phyloP scores from a whole-genome alignment of 2,329 filamentous ascomycete genomes.

The Aspergillus sojae region DNA sequence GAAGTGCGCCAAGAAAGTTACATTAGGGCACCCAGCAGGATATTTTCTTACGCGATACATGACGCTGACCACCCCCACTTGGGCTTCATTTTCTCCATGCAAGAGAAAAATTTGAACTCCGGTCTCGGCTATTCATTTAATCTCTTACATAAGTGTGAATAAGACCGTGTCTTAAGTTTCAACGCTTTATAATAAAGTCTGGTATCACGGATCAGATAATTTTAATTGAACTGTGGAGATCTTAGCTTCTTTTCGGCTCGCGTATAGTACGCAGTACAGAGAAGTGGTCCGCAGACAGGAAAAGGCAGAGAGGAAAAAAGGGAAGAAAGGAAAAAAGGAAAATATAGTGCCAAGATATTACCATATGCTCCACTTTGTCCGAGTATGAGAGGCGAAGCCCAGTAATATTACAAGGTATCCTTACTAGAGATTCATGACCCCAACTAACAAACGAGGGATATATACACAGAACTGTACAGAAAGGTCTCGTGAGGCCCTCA shows the following conservation, averaged over 20 bases:
- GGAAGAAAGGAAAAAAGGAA: background rate
- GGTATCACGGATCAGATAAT: background rate
- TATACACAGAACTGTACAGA: too few relatives aligned
- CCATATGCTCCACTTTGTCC: background rate
- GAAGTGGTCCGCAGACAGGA: background rate
- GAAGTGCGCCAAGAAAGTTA: slow-evolving; percentile 4
- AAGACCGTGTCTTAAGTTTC: background rate
- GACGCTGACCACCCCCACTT: background rate
- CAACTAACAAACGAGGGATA: too few relatives aligned
- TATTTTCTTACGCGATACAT: background rate
- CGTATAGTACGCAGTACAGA: background rate
- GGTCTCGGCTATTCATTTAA: background rate
- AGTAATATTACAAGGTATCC: background rate
- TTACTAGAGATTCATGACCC: too few relatives aligned
- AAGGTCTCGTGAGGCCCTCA: too few relatives aligned
- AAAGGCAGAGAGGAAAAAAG: background rate
- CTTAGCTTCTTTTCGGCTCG: background rate
- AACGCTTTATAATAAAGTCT: background rate
- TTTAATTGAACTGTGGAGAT: background rate
- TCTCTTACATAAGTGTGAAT: background rate
- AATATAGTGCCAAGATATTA: background rate
- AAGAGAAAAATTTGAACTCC: slow-evolving; percentile 4
- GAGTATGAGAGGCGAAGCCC: background rate
- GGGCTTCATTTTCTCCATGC: background rate
- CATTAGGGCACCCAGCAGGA: background rate